Conservation (phyloP, 176 grass and related monocot species). For the Melocanna baccifera region DNA sequence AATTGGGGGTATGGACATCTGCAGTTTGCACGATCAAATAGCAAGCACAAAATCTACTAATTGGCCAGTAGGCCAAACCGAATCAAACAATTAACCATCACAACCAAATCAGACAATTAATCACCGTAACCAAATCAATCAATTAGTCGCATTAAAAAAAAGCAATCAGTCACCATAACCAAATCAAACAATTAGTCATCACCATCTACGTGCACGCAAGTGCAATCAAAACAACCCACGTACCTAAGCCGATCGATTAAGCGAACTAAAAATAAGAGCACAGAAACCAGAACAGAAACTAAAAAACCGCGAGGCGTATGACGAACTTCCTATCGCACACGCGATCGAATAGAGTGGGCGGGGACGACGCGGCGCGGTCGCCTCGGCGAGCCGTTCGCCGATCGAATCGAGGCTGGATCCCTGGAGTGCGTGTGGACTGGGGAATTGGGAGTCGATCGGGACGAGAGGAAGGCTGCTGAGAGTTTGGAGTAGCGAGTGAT, state of each 20-base stretch:
- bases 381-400: background rate
- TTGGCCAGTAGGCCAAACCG: background rate
- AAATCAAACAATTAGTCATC: background rate
- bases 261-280: background rate
- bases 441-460: background rate
- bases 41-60: background rate
- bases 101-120: background rate
- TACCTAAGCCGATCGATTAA: conserved; percentile 24
- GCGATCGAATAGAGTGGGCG: conserved; percentile 32
- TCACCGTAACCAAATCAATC: background rate
- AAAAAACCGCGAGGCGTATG: conserved; percentile 42
- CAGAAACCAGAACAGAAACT: background rate
- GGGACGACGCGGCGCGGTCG: conserved; percentile 11
- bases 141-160: background rate
- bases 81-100: background rate
- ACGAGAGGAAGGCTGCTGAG: background rate
- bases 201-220: background rate
- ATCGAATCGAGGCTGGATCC: background rate
- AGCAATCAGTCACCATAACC: background rate
- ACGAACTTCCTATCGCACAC: conserved; percentile 58
- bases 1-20: background rate
- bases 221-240: background rate
- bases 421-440: conserved; percentile 2
- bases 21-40: background rate
- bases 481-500: background rate